Conservation (phyloP, 495 filamentous ascomycete genomes). For the Achaetomiella virescens region DNA sequence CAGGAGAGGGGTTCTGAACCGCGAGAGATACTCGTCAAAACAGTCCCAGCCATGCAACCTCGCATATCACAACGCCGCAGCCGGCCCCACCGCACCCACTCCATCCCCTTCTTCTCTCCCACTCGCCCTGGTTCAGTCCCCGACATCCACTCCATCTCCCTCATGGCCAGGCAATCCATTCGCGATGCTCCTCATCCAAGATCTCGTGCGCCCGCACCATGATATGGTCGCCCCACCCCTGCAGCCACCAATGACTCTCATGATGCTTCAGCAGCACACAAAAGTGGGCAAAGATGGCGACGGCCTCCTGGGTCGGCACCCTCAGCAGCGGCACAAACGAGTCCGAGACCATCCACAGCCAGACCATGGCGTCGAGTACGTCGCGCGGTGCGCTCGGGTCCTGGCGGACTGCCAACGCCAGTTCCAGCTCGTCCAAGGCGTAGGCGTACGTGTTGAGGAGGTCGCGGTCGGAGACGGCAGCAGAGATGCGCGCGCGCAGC, state of each 20-base stretch:
- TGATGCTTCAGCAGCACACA: slow-evolving; percentile 27
- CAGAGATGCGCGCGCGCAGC: slow-evolving; percentile 11
- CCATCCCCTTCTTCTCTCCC: neutral
- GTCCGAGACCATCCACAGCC: slow-evolving; percentile 32
- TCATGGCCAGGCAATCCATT: slow-evolving; percentile 32
- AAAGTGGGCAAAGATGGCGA: slow-evolving; percentile 33
- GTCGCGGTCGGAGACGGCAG: neutral
- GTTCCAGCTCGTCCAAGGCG: slow-evolving; percentile 30
- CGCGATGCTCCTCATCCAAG: slow-evolving; percentile 27
- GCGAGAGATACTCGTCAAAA: too few species aligned
- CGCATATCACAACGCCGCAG: too few species aligned
- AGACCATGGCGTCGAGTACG: slow-evolving; percentile 34
- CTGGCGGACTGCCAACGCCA: slow-evolving; percentile 15
- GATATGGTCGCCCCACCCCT: slow-evolving; percentile 31
- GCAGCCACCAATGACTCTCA: slow-evolving; percentile 32
- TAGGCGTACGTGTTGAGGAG: slow-evolving; percentile 19
- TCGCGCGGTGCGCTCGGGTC: slow-evolving; percentile 18
- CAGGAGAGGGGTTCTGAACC: too few species aligned
- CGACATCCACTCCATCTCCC: slow-evolving; percentile 21
- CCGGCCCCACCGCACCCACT: neutral
- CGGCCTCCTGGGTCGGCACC: slow-evolving; percentile 27
- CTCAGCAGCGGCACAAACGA: slow-evolving; percentile 29
- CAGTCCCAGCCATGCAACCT: too few species aligned
- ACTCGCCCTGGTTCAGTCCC: neutral
- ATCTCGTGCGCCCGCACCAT: slow-evolving; percentile 25